Evolutionary conservation across 352 stramenopile genomes (phyloP).

Genomic region (Thalassiosira delicatula): DNA sequence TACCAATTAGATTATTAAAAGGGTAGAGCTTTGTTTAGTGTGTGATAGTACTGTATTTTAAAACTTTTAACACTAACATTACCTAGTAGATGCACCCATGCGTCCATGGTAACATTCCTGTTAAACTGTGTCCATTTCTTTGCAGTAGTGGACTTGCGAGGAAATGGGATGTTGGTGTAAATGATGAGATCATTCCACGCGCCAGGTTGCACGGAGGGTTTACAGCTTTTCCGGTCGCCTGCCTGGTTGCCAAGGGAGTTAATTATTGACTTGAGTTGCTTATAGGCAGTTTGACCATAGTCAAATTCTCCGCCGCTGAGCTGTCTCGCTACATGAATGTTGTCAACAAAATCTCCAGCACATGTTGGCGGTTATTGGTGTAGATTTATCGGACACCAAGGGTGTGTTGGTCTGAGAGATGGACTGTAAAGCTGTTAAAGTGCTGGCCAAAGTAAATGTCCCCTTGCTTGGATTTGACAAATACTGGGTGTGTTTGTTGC

Average conservation of each 20-base stretch:
- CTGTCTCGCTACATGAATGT: background rate
- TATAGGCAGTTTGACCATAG: background rate
- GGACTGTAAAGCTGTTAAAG: slow-evolving; percentile 7
- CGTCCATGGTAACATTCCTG: no score
- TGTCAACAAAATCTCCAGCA: slow-evolving; percentile 4
- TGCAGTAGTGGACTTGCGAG: slow-evolving; percentile 37
- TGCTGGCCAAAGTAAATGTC: background rate
- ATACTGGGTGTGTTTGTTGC: background rate
- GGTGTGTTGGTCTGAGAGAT: background rate
- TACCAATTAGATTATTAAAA: no score
- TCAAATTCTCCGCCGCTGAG: background rate
- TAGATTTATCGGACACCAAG: background rate
- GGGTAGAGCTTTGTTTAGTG: no score
- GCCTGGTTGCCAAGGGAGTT: slow-evolving; percentile 42
- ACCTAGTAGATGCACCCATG: no score
- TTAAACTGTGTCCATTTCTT: slow-evolving; percentile 51
- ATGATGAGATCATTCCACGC: slow-evolving; percentile 44
- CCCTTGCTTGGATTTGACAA: background rate
- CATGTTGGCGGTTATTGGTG: background rate
- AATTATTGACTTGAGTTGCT: slow-evolving; percentile 25
- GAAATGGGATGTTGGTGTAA: slow-evolving; percentile 30
- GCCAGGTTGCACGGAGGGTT: slow-evolving; percentile 8
- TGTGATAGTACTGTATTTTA: no score
- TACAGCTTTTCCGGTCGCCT: slow-evolving; percentile 19
- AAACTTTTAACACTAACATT: no score